Conservation (phyloP, 2,329 filamentous ascomycete species). For the Sphaerulina vaccinii region DNA sequence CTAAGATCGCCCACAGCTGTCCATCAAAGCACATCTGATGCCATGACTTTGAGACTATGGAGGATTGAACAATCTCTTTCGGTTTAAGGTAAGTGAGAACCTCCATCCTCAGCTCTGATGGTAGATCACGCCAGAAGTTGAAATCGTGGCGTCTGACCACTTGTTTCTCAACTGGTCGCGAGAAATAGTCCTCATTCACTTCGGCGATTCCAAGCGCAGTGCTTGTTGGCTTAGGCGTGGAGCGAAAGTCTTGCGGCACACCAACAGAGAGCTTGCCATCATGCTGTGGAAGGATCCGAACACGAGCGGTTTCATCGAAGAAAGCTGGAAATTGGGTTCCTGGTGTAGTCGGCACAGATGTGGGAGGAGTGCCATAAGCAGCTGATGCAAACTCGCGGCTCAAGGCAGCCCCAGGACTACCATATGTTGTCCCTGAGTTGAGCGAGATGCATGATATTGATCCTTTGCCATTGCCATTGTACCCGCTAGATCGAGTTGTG, state of each 20-base stretch:
- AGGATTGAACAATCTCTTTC: slow-evolving; percentile 76
- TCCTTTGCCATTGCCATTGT: slow-evolving; percentile 61
- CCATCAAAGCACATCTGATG: slow-evolving; percentile 87
- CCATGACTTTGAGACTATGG: slow-evolving; percentile 74
- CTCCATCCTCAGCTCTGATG: slow-evolving; percentile 75
- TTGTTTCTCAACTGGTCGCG: slow-evolving; percentile 34
- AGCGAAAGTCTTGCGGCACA: slow-evolving; percentile 63
- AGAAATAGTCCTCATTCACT: slow-evolving; percentile 49
- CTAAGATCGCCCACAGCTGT: slow-evolving; percentile 84
- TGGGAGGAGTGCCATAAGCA: slow-evolving; percentile 57
- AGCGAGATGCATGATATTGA: slow-evolving; percentile 66
- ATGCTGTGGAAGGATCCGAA: slow-evolving; percentile 52
- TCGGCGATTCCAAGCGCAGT: slow-evolving; percentile 35
- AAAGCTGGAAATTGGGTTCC: slow-evolving; percentile 47
- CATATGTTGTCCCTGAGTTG: slow-evolving; percentile 51
- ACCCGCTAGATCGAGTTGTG: slow-evolving; percentile 64
- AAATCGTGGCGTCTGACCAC: slow-evolving; percentile 43
- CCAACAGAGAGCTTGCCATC: slow-evolving; percentile 56
- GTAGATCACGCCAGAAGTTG: slow-evolving; percentile 78
- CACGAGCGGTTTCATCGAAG: slow-evolving; percentile 55
- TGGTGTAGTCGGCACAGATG: slow-evolving; percentile 51
- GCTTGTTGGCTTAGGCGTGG: slow-evolving; percentile 42
- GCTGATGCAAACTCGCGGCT: slow-evolving; percentile 58
- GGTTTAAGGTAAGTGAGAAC: slow-evolving; percentile 75
- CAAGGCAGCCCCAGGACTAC: slow-evolving; percentile 54